phyloP scores from a whole-genome alignment of 768 basidiomycete species.

The Auricularia sp. region DNA sequence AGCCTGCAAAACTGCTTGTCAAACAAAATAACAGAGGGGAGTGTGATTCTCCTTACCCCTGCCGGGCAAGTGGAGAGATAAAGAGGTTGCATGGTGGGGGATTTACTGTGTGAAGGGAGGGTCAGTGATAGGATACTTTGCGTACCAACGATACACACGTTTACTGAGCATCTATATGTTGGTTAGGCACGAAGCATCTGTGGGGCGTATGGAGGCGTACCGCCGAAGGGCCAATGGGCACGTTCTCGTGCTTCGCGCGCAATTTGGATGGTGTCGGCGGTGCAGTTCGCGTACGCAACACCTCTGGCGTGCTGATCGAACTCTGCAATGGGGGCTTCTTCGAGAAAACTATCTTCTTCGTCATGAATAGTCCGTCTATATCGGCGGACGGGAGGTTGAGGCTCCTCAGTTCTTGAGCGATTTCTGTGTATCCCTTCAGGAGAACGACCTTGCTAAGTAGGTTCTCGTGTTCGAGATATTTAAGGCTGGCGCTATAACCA shows the following conservation, averaged over 20 bases:
- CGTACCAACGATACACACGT: not conserved
- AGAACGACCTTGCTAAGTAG: slow-evolving; percentile 55
- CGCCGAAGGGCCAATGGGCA: not conserved
- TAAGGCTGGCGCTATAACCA: slow-evolving; percentile 56
- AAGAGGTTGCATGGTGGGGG: slow-evolving; percentile 79
- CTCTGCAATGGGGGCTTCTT: not conserved
- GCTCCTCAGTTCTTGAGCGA: slow-evolving; percentile 49
- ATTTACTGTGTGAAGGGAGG: slow-evolving; percentile 38
- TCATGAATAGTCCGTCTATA: slow-evolving; percentile 51
- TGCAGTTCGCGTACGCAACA: not conserved
- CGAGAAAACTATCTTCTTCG: slow-evolving; percentile 29
- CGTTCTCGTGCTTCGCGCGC: not conserved
- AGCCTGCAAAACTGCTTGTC: slow-evolving; percentile 13
- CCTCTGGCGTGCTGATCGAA: not conserved
- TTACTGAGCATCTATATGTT: not conserved
- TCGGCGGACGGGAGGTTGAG: slow-evolving; percentile 44
- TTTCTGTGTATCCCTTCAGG: slow-evolving; percentile 51
- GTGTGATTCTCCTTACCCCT: slow-evolving; percentile 27
- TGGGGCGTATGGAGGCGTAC: not conserved
- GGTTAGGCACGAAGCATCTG: not conserved
- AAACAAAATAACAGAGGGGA: not conserved
- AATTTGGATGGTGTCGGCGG: not conserved
- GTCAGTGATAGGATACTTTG: not conserved
- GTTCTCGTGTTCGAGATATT: slow-evolving; percentile 55
- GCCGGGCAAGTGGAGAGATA: slow-evolving; percentile 79